Evolutionary conservation across 108 stramenopile species (phyloP).

Genomic region (Schizochytrium sp.): DNA sequence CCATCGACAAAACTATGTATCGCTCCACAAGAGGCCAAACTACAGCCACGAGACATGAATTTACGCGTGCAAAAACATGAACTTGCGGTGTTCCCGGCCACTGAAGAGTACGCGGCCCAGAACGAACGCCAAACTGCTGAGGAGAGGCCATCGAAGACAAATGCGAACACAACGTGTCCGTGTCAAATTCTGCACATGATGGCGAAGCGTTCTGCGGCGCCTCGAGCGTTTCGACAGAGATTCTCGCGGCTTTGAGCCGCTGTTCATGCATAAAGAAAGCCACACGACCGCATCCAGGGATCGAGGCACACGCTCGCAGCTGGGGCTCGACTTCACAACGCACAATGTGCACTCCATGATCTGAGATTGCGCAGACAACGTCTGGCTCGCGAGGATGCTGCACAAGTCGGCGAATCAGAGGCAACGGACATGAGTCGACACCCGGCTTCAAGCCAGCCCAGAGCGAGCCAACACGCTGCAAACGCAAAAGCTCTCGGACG

Average conservation of each 20-base stretch:
- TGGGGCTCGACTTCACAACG: background rate
- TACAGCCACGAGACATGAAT: too few species aligned
- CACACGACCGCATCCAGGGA: background rate
- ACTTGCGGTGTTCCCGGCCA: too few species aligned
- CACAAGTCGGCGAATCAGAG: background rate
- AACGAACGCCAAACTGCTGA: too few species aligned
- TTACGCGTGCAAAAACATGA: too few species aligned
- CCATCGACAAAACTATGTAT: too few species aligned
- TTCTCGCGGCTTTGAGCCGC: background rate
- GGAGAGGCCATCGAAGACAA: too few species aligned
- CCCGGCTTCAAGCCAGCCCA: background rate
- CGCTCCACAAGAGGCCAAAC: too few species aligned
- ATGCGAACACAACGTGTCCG: too few species aligned
- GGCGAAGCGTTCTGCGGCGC: background rate
- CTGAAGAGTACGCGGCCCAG: too few species aligned
- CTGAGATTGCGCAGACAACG: background rate
- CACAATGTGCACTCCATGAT: background rate
- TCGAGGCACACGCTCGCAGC: background rate
- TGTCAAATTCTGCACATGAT: background rate
- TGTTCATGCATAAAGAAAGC: background rate
- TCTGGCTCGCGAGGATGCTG: background rate
- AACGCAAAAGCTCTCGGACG: background rate
- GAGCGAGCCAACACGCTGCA: background rate
- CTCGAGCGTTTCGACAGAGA: background rate
- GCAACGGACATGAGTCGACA: background rate